These are phyloP conservation scores for Taphrina confusa DNA, from an alignment of 1,139 yeast species.

Conservation along the genomic window DNA sequence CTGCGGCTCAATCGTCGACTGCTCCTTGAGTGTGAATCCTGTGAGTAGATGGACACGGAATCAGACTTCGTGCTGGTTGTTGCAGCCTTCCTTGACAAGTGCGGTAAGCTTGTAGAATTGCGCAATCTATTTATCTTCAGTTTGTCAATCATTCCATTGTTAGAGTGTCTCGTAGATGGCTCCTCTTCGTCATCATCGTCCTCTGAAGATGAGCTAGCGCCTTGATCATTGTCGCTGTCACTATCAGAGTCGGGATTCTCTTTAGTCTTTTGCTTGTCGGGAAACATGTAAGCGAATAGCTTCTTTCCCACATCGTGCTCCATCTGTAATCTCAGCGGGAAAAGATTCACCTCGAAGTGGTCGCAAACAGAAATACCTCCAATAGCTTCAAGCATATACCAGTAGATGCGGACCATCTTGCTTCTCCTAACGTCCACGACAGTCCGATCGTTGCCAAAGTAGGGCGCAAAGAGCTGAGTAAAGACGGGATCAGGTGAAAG, in stretches of 20 bases:
- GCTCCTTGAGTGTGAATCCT: neutral
- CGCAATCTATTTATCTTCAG: neutral
- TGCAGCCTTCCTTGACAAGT: neutral
- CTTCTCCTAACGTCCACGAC: conserved; percentile 40
- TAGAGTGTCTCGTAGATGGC: neutral
- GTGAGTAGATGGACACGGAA: conserved; percentile 10
- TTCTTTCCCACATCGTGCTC: conserved; percentile 68
- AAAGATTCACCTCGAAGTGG: conserved; percentile 54
- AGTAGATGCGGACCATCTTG: conserved; percentile 57
- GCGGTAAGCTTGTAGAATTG: conserved; percentile 11
- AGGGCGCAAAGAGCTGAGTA: conserved; percentile 71
- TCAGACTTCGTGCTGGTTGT: neutral
- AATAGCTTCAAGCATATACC: conserved; percentile 77
- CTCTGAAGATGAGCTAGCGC: neutral
- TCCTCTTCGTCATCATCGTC: conserved; percentile 5
- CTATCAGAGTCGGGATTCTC: conserved; percentile 13
- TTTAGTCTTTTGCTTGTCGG: conserved; percentile 45
- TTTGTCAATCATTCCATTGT: neutral
- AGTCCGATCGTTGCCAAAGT: conserved; percentile 44
- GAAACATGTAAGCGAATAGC: conserved; percentile 66
- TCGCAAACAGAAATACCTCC: conserved; percentile 80
- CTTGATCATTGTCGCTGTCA: neutral
- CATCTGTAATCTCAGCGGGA: conserved; percentile 70
- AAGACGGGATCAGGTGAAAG: conserved; percentile 61
- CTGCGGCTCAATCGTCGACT: neutral